Evolutionary conservation across 2,329 filamentous ascomycete genomes (phyloP), one percentile per base, ranked within the genome.

Genomic region (Coniosporium tulheliwenetii): DNA sequence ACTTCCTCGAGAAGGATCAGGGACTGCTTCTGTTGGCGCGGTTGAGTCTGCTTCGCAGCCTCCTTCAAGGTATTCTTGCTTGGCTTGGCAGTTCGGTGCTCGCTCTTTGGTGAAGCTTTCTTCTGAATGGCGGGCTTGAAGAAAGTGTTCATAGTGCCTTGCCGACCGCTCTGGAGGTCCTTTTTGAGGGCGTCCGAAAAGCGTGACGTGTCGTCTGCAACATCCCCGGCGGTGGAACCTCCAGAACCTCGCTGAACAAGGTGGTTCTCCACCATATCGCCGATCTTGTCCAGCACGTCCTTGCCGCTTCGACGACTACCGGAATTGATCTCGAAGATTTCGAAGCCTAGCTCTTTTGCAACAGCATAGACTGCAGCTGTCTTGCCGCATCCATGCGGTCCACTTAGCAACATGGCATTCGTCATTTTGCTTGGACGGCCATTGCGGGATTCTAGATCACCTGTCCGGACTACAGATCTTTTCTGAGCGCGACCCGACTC

Each of bases 191-290:
- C 66, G 37, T 74, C 53, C 10, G 58, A 53, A 13, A 60, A 52
- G 1, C 48, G 51, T 36, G 56, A 57, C 2, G 54, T 49, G 12
- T 66, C 62, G 30, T 60, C 59, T 16, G 61, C 55, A 2, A 41
- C 45, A 26, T 43, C 37, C 13, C 50, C 51, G n/a, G 45, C 41
- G 5, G 39, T 45, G 8, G 51, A 52, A 39, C 57, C 53, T 30
- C 50, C 45, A 31, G 54, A 50, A 8, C 56, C 40, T 36, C 69
- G 69, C 47, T 78, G 77, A 14, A 98, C 89, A 1, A 94, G 71
- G 59, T 98, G 91, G 51, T 98, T 96, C 45, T 80, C 79, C 3
- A 86, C 91, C 89, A 98, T 96, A 59, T 98, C 86, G 34, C 91
- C 93, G 36, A 98, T 85, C 50, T 75, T 84, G 52, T 98, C 91